Conservation (phyloP, 306 rosid species). For the Trichosanthes truncata region DNA sequence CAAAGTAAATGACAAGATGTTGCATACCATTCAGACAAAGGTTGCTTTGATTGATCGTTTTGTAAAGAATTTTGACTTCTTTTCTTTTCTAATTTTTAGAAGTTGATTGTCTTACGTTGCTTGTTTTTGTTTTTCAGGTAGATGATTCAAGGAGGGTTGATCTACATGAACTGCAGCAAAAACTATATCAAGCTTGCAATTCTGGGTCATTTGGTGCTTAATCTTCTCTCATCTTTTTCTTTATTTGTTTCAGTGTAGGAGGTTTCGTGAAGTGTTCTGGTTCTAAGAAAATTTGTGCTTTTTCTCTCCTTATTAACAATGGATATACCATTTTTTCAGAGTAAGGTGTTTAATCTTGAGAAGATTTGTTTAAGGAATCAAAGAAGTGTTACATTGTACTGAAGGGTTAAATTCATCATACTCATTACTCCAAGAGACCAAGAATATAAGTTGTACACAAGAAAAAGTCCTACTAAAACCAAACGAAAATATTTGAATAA, state of each 20-base stretch:
- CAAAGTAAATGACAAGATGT: slow-evolving; percentile 20
- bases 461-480: too few relatives aligned
- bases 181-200: slow-evolving; percentile 15
- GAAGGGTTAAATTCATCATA: not conserved
- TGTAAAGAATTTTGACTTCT: not conserved
- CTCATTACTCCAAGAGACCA: too few relatives aligned
- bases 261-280: not conserved
- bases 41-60: slow-evolving; percentile 6
- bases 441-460: too few relatives aligned
- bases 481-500: too few relatives aligned
- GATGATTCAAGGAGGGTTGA: slow-evolving; percentile 14
- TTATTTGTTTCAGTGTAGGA: not conserved
- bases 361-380: not conserved
- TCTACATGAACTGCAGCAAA: slow-evolving; percentile 20
- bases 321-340: not conserved
- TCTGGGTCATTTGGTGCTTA: not conserved
- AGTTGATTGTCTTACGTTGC: not conserved
- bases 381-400: not conserved
- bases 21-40: slow-evolving; percentile 28
- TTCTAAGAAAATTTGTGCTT: not conserved
- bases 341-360: not conserved
- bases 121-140: slow-evolving; percentile 20
- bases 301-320: not conserved
- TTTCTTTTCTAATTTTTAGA: not conserved
- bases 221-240: not conserved